Conservation (phyloP, 2,329 filamentous ascomycete genomes). For the Curvularia spicifera region DNA sequence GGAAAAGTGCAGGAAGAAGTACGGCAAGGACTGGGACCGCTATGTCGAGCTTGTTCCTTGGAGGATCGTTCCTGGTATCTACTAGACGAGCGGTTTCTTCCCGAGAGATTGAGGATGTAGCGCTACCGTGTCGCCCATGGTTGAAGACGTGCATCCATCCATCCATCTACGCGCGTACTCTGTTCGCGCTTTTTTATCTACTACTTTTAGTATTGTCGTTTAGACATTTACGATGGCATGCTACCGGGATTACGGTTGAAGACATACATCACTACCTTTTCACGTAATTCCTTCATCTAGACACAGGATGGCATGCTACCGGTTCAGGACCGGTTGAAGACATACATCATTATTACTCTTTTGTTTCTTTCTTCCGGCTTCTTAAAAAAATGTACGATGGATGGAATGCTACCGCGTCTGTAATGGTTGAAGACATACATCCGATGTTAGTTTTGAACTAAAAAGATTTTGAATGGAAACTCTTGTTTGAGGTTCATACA, state of each 20-base stretch:
- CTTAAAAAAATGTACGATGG: slow-evolving; percentile 1
- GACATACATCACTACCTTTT: slow-evolving; percentile 27
- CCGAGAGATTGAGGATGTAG: slow-evolving; percentile 20
- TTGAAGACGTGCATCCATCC: slow-evolving; percentile 14
- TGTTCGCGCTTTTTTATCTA: background rate
- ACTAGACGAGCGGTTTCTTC: slow-evolving; percentile 56
- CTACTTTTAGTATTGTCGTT: background rate
- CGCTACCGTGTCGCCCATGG: slow-evolving; percentile 30
- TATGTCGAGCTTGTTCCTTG: slow-evolving; percentile 84
- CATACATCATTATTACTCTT: background rate
- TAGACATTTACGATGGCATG: slow-evolving; percentile 3
- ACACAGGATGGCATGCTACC: background rate
- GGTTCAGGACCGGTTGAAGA: background rate
- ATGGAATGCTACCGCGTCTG: slow-evolving; percentile 36
- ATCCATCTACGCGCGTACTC: background rate
- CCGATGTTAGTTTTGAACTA: background rate
- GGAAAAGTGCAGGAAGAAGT: slow-evolving; percentile 88
- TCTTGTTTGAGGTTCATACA: background rate
- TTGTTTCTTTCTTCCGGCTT: background rate
- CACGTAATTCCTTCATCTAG: background rate
- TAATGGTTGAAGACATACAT: slow-evolving; percentile 37
- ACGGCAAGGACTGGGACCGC: slow-evolving; percentile 88
- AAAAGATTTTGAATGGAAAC: background rate
- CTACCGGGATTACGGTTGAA: slow-evolving; percentile 33
- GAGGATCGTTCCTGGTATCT: slow-evolving; percentile 83